Percentiles rank a stretch among this genome's conserved stretches.
These are phyloP conservation scores for Dysphania ambrosioides DNA, from an alignment of 148 eudicot genomes.

Conservation along the genomic window DNA sequence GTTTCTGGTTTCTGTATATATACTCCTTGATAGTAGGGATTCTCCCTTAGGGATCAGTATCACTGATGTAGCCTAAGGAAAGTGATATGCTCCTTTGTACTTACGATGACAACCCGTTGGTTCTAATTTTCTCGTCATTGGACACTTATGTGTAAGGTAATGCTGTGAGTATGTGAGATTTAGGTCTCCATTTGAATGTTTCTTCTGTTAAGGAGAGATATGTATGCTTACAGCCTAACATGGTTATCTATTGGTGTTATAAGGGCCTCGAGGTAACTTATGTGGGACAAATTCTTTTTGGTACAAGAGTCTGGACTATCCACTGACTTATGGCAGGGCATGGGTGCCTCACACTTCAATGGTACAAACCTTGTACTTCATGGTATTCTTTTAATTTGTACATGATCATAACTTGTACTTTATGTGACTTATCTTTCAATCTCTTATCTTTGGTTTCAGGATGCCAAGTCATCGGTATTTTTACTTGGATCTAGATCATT, in stretches of 20 bases:
- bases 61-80: neutral
- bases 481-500: constrained; percentile 37
- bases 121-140: neutral
- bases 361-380: constrained; percentile 35
- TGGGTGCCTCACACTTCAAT: constrained; percentile 32
- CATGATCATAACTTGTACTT: constrained; percentile 3
- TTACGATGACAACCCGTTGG: neutral
- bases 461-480: constrained; percentile 37
- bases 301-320: constrained; percentile 34
- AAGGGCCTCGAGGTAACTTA: constrained; percentile 30
- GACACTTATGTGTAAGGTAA: neutral
- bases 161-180: neutral
- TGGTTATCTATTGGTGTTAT: constrained; percentile 13
- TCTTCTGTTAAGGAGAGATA: neutral
- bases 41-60: neutral
- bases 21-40: too few relatives aligned
- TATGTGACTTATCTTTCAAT: constrained; percentile 9
- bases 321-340: constrained; percentile 35
- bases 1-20: neutral
- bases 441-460: constrained; percentile 34
- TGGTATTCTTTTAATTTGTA: constrained; percentile 2
- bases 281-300: constrained; percentile 34
- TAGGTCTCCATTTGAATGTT: neutral
- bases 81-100: neutral
- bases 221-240: constrained; percentile 13